Conservation (phyloP, 768 basidiomycete genomes). For the Hygrophorus pudorinus region DNA sequence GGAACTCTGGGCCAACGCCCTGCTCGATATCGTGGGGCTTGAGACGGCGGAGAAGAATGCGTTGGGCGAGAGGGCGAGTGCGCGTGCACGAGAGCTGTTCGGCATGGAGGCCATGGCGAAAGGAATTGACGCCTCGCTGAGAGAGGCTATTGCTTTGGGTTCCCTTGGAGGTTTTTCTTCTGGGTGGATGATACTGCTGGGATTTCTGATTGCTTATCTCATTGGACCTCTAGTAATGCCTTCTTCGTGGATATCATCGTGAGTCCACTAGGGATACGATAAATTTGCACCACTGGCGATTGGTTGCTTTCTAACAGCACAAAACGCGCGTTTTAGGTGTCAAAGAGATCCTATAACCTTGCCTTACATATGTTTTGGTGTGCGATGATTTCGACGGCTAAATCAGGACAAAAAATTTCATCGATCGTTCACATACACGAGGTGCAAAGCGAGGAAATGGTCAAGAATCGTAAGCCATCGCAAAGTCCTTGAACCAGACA, state of each 20-base stretch:
- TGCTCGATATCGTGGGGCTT: slow-evolving; percentile 49
- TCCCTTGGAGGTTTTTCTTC: neutral
- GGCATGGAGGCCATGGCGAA: slow-evolving; percentile 68
- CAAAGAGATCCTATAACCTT: no score
- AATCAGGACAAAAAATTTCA: no score
- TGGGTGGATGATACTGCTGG: neutral
- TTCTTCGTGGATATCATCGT: no score
- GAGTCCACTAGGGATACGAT: no score
- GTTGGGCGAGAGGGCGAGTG: slow-evolving; percentile 45
- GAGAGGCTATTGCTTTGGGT: slow-evolving; percentile 52
- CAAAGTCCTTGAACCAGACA: slow-evolving; percentile 67
- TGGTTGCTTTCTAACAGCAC: no score
- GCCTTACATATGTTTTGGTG: no score
- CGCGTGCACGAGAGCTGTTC: slow-evolving; percentile 57
- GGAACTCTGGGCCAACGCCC: slow-evolving; percentile 58
- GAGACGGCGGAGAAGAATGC: slow-evolving; percentile 28
- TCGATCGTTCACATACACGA: neutral
- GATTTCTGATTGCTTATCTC: neutral
- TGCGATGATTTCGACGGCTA: no score
- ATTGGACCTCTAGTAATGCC: neutral
- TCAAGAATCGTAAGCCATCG: slow-evolving; percentile 29
- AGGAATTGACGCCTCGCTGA: slow-evolving; percentile 45
- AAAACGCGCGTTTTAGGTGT: no score
- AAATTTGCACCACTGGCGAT: no score
- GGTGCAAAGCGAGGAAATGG: neutral